Percentiles rank a stretch among this genome's conserved stretches.
These are phyloP conservation scores for Cryphonectria japonica DNA, from an alignment of 2,329 filamentous ascomycete species.

Conservation along the genomic window DNA sequence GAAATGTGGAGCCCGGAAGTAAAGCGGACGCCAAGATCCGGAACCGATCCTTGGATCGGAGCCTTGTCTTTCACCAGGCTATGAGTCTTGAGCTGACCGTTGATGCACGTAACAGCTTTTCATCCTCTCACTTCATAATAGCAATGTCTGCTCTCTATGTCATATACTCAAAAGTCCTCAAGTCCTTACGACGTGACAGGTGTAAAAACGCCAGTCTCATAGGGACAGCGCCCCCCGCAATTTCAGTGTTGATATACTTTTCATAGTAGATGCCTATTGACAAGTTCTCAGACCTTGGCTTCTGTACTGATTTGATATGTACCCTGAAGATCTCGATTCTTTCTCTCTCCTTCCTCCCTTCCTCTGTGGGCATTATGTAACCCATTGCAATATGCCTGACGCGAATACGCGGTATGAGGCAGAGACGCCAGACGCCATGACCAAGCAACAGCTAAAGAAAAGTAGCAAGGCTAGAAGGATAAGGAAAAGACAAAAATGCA, in stretches of 20 bases:
- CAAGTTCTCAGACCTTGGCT: not conserved
- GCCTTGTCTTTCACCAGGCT: too few relatives aligned
- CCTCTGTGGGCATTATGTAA: not conserved
- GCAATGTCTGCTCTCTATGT: not conserved
- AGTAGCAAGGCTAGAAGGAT: not conserved
- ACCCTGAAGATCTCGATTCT: not conserved
- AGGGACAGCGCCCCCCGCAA: not conserved
- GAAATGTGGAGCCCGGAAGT: not conserved
- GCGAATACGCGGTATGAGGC: not conserved
- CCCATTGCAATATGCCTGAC: not conserved
- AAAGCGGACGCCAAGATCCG: not conserved
- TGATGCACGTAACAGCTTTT: not conserved
- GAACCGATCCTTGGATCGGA: not conserved
- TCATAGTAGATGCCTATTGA: not conserved
- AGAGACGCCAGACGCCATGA: not conserved
- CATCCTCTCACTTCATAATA: not conserved
- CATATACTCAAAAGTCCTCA: not conserved
- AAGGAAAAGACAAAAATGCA: not conserved
- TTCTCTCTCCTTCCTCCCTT: not conserved
- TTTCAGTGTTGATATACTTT: not conserved
- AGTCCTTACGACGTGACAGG: not conserved
- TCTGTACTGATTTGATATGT: conserved; percentile 1
- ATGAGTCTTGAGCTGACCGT: not conserved
- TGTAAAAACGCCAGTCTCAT: not conserved
- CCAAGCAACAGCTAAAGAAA: not conserved